Evolutionary conservation across 495 filamentous ascomycete genomes (phyloP).

Genomic region (Apodospora peruviana): DNA sequence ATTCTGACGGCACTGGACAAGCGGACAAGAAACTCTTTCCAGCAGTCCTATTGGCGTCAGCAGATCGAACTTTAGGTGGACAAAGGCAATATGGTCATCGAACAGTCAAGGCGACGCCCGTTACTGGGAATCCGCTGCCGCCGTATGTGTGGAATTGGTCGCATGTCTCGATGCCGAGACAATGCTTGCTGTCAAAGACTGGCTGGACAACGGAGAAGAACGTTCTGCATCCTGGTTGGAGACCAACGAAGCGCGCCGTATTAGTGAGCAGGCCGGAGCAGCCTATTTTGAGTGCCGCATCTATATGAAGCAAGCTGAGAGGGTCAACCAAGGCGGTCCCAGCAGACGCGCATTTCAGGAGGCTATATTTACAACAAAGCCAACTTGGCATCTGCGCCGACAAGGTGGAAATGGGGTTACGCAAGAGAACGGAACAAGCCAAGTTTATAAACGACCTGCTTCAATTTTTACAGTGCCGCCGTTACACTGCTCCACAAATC

Average conservation of each 20-base stretch:
- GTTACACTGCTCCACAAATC: constrained; percentile 1
- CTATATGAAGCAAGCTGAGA: constrained; percentile 7
- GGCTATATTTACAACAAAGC: constrained; percentile 17
- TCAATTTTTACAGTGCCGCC: constrained; percentile 11
- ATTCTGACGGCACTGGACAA: no score
- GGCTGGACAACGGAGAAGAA: constrained; percentile 2
- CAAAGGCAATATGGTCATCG: constrained; percentile 7
- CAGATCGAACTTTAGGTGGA: no score
- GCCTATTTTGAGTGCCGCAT: constrained; percentile 7
- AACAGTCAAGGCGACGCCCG: constrained; percentile 5
- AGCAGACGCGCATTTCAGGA: constrained; percentile 7
- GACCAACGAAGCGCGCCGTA: constrained; percentile 7
- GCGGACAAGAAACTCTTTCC: no score
- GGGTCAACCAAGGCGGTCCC: constrained; percentile 7
- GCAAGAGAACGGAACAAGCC: constrained; percentile 8
- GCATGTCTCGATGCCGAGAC: constrained; percentile 1
- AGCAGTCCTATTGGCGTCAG: no score
- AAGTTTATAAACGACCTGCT: constrained; percentile 9
- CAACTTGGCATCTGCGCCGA: constrained; percentile 8
- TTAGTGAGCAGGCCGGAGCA: constrained; percentile 6
- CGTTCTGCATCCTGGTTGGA: constrained; percentile 4
- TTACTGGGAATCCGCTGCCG: constrained; percentile 8
- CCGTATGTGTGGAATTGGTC: constrained; percentile 1
- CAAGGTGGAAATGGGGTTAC: constrained; percentile 7
- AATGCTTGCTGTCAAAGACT: constrained; percentile 5